phyloP scores from a whole-genome alignment of 2,329 filamentous ascomycete species.

The Lasiodiplodia citricola region DNA sequence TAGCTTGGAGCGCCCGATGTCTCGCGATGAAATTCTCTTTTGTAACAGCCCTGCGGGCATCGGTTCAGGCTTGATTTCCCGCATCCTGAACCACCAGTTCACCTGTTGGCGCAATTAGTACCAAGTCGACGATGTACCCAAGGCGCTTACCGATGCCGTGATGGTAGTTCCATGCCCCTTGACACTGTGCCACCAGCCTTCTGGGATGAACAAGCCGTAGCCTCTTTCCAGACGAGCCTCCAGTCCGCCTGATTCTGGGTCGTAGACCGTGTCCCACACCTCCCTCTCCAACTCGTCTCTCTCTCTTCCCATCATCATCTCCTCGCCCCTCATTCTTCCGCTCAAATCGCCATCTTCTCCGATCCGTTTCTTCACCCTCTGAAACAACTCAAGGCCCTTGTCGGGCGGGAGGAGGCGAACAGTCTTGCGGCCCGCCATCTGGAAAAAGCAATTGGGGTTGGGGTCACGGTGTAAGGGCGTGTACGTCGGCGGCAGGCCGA shows the following conservation, averaged over 20 bases:
- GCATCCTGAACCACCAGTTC: slow-evolving; percentile 83
- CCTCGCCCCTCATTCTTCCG: slow-evolving; percentile 70
- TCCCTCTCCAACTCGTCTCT: slow-evolving; percentile 67
- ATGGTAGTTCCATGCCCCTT: slow-evolving; percentile 64
- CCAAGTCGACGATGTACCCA: slow-evolving; percentile 11
- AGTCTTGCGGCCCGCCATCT: slow-evolving; percentile 74
- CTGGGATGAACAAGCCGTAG: slow-evolving; percentile 78
- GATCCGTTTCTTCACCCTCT: slow-evolving; percentile 49
- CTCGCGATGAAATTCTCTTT: not conserved
- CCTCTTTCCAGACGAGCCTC: slow-evolving; percentile 62
- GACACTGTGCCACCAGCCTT: slow-evolving; percentile 87
- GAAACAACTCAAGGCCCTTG: slow-evolving; percentile 67
- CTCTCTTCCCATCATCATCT: slow-evolving; percentile 90
- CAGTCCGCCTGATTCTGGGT: slow-evolving; percentile 32
- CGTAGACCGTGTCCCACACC: slow-evolving; percentile 66
- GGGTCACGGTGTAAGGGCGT: slow-evolving; percentile 92
- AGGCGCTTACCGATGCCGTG: slow-evolving; percentile 60
- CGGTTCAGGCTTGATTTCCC: not conserved
- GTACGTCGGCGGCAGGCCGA: slow-evolving; percentile 84
- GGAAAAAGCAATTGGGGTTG: slow-evolving; percentile 90
- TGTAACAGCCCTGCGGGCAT: not conserved
- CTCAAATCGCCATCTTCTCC: slow-evolving; percentile 30
- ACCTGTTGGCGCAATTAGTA: slow-evolving; percentile 52
- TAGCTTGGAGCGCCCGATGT: too few relatives aligned
- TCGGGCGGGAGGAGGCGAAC: slow-evolving; percentile 73